A percentile compares a stretch with the other conserved stretches of the same genome.
Conservation (phyloP, 2,329 filamentous ascomycete species). For the Epichloe baconii region DNA sequence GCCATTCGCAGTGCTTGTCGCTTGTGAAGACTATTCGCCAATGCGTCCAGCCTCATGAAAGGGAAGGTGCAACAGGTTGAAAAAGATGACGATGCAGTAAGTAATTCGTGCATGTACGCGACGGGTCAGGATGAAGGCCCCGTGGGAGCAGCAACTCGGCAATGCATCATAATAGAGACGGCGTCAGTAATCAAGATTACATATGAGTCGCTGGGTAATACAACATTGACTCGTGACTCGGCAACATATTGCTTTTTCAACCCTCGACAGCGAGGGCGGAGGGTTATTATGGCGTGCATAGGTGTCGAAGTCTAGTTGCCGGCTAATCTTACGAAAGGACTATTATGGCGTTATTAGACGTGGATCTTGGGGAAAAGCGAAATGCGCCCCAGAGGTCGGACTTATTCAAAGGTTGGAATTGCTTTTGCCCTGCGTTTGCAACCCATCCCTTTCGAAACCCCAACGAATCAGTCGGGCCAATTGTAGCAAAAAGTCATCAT, state of each 20-base stretch:
- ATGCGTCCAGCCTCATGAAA: not conserved
- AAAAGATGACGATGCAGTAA: too few species aligned
- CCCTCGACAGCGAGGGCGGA: conserved; percentile 2
- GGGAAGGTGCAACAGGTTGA: not conserved
- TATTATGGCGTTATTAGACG: not conserved
- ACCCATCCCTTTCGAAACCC: not conserved
- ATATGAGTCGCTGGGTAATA: not conserved
- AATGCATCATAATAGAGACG: not conserved
- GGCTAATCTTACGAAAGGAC: not conserved
- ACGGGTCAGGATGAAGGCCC: too few species aligned
- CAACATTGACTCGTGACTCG: conserved; percentile 3
- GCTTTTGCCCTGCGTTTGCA: not conserved
- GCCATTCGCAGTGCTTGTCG: not conserved
- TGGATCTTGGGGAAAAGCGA: not conserved
- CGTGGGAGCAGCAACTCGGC: not conserved
- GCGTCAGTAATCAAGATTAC: not conserved
- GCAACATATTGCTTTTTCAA: not conserved
- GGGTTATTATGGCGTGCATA: not conserved
- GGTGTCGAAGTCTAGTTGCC: conserved; percentile 1
- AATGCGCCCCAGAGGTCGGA: not conserved
- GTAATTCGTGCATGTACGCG: too few species aligned
- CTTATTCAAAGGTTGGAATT: not conserved
- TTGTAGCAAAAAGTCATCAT: not conserved
- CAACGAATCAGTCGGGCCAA: not conserved
- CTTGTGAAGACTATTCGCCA: not conserved